phyloP scores from a whole-genome alignment of 2,329 filamentous ascomycete species.

The Cryphonectria carpinicola region DNA sequence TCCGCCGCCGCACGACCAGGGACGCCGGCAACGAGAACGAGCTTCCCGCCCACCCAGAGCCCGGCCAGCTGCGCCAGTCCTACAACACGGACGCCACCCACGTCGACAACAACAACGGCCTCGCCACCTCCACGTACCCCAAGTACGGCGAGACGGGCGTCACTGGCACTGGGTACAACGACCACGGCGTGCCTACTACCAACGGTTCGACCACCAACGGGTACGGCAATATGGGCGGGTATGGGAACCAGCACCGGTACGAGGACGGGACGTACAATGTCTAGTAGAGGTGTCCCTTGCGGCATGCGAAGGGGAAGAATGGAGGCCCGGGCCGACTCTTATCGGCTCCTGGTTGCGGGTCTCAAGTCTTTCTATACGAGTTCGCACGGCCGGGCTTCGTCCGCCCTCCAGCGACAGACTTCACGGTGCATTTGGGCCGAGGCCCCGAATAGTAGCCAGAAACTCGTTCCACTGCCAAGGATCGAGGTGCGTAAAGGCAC shows the following conservation, averaged over 20 bases:
- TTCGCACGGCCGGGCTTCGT: not conserved
- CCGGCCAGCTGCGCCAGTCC: constrained; percentile 40
- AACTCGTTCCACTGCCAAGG: not conserved
- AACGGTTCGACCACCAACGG: not conserved
- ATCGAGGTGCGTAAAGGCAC: not conserved
- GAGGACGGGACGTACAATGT: constrained; percentile 28
- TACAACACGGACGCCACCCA: constrained; percentile 43
- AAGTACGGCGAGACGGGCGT: constrained; percentile 37
- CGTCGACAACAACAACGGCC: constrained; percentile 30
- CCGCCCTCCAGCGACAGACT: not conserved
- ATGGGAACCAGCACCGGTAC: constrained; percentile 12
- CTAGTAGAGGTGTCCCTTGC: constrained; percentile 5
- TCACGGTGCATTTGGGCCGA: not conserved
- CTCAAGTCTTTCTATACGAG: not conserved
- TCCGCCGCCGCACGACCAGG: constrained; percentile 32
- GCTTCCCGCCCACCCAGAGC: constrained; percentile 41
- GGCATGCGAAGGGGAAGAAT: not conserved
- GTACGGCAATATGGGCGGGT: constrained; percentile 5
- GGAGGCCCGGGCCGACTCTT: not conserved
- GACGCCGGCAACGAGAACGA: constrained; percentile 37
- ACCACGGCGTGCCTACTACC: constrained; percentile 32
- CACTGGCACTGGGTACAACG: constrained; percentile 29
- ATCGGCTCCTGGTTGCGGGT: not conserved
- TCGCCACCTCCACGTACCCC: constrained; percentile 32
- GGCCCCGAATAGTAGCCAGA: not conserved